Evolutionary conservation across 2,329 filamentous ascomycete genomes (phyloP), one percentile per base, ranked within the genome.

Genomic region (Acrodontium crateriforme): DNA sequence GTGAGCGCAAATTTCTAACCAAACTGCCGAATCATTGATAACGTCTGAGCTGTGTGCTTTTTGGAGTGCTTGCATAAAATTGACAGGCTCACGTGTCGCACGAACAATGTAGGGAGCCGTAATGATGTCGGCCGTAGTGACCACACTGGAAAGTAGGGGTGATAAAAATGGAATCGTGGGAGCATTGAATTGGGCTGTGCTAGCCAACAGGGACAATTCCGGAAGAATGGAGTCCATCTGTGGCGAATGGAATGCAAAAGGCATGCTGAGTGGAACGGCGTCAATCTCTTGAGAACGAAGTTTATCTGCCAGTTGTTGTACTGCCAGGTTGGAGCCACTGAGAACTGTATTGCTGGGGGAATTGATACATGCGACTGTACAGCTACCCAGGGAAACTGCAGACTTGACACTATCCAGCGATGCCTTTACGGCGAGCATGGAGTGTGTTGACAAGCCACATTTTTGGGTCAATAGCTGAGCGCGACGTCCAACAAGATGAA

Each of bases 21-120:
- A 25, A 15, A 35, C 25, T n/a, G 28, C 30, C 10, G 24, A 28
- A 6, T 32, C 22, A 5, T 18, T 11, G 9, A 39, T 12, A 3
- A 32, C 12, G 13, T 25, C 30, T 9, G 17, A 32, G 23, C 11
- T 26, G 11, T 40, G 34, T 3, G 41, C 44, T 9, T 12, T 18
- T n/a, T 29, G 16, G 5, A 52, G 30, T 2, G 39, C 46, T 9
- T 23, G 20, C 5, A 36, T 12, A 9, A 56, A 42, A 25, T 51
- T 55, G 23, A 67, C 63, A 3, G 57, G 49, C 36, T 59, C 55
- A 11, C 63, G 52, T 21, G 34, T 36, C 12, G 35, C 31, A 5
- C 30, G 26, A 4, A 29, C 22, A 4, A 48, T 21, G 21, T 49
- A 55, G 6, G 16, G 24, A 3, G 38, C 24, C n/a, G 27, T 28